Evolutionary conservation across 805 yeast genomes (phyloP).

Genomic region (Pichia cephalocereana): DNA sequence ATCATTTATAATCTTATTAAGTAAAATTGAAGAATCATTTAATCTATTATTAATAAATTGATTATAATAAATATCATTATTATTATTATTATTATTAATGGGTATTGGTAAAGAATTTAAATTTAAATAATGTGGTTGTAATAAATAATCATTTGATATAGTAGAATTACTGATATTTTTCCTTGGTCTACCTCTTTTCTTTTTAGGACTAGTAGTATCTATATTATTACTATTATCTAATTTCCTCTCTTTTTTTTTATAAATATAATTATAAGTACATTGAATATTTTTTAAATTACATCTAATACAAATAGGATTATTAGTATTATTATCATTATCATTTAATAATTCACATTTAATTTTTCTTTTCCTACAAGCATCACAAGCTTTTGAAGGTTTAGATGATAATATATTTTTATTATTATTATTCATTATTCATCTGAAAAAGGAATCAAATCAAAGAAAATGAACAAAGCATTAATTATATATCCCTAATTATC

Average conservation of each 20-base stretch:
- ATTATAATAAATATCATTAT: neutral
- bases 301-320: constrained; percentile 24
- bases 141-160: neutral
- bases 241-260: constrained; percentile 19
- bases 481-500: too few species aligned
- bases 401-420: too few species aligned
- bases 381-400: constrained; percentile 32
- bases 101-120: neutral
- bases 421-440: too few species aligned
- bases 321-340: constrained; percentile 13
- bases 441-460: too few species aligned
- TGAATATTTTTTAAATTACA: constrained; percentile 27
- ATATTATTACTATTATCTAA: too few species aligned
- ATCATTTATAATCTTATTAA: neutral
- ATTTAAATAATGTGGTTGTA: neutral
- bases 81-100: too few species aligned
- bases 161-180: neutral
- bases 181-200: constrained; percentile 10
- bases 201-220: neutral
- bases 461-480: too few species aligned
- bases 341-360: constrained; percentile 35
- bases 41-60: neutral
- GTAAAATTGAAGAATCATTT: neutral
- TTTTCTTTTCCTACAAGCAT: constrained; percentile 38
- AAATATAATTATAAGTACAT: constrained; percentile 31